phyloP scores from a whole-genome alignment of 2,329 filamentous ascomycete species.

The Aspergillus uvarum region DNA sequence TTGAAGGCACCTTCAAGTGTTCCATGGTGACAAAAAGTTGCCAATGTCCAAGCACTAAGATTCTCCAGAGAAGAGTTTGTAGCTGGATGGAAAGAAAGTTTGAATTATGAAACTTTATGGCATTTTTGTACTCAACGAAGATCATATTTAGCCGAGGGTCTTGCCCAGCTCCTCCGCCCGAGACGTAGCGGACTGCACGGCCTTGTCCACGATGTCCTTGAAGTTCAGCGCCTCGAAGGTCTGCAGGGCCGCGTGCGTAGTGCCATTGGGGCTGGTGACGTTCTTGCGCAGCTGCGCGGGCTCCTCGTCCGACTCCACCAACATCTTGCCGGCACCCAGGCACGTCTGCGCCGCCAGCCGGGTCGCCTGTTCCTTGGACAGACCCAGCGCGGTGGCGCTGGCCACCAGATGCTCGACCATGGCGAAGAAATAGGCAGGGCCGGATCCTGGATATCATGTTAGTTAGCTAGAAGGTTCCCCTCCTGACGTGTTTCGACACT shows the following conservation, averaged over 20 bases:
- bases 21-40: no score
- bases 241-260: conserved; percentile 34
- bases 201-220: conserved; percentile 32
- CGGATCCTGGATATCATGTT: conserved; percentile 27
- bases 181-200: conserved; percentile 32
- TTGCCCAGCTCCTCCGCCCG: conserved; percentile 34
- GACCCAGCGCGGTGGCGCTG: conserved; percentile 33
- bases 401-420: conserved; percentile 38
- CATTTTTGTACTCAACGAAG: no score
- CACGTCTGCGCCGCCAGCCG: conserved; percentile 35
- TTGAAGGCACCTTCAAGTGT: no score
- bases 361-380: conserved; percentile 36
- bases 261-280: conserved; percentile 38
- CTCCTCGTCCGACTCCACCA: conserved; percentile 31
- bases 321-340: conserved; percentile 37
- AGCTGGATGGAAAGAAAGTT: no score
- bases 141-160: conserved; percentile 12
- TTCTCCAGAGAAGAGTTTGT: no score
- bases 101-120: no score
- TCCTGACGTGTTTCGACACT: no score
- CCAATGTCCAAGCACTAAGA: no score
- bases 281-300: conserved; percentile 37
- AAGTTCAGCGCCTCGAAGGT: conserved; percentile 32
- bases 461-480: background rate
- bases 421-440: conserved; percentile 39